Conservation (phyloP, 148 eudicot species). For the Camellia sinensis region DNA sequence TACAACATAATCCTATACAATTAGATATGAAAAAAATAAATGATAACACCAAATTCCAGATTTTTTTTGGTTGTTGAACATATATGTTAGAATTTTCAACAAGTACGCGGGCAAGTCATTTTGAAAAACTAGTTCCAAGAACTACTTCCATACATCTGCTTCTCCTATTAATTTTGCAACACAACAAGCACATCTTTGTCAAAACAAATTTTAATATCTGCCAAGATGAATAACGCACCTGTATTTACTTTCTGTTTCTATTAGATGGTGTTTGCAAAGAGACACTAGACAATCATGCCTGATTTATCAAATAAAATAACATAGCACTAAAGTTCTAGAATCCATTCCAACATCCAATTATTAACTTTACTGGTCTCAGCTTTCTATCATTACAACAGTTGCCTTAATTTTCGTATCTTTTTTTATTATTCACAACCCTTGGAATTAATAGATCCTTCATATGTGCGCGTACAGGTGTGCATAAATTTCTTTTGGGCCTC, state of each 20-base stretch:
- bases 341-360: no score
- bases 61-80: background rate
- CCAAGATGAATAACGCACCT: background rate
- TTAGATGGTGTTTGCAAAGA: background rate
- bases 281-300: background rate
- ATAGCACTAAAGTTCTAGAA: no score
- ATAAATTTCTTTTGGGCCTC: no score
- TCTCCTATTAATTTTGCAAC: background rate
- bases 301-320: background rate
- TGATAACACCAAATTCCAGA: background rate
- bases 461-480: no score
- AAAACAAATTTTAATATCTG: background rate
- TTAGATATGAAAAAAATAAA: background rate
- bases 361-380: no score
- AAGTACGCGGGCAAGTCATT: background rate
- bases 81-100: background rate
- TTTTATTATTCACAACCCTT: no score
- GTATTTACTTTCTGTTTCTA: background rate
- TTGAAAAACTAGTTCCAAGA: background rate
- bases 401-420: no score
- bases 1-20: background rate
- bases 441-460: no score
- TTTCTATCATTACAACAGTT: no score
- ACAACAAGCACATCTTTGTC: background rate
- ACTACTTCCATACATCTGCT: background rate